phyloP scores from a whole-genome alignment of 108 stramenopile species.

The Cyclotella cryptica region DNA sequence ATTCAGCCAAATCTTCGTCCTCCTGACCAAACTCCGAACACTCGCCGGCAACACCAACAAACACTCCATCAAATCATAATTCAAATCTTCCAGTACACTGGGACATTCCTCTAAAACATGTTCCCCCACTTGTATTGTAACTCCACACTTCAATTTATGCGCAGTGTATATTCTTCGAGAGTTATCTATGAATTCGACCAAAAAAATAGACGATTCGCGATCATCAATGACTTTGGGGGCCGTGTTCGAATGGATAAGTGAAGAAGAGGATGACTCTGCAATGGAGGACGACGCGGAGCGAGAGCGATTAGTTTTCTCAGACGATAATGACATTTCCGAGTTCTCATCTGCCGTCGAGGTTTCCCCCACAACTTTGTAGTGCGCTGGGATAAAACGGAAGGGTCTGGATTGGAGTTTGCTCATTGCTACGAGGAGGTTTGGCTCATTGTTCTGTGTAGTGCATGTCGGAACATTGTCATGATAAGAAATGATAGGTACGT shows the following conservation, averaged over 20 bases:
- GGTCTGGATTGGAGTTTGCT: background rate
- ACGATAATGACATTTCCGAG: background rate
- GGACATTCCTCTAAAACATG: slow-evolving; percentile 67
- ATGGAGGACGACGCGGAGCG: background rate
- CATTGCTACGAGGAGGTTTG: background rate
- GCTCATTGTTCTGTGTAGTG: background rate
- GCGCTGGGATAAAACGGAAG: background rate
- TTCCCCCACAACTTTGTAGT: background rate
- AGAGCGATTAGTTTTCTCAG: background rate
- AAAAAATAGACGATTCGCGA: slow-evolving; percentile 10
- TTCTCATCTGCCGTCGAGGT: background rate
- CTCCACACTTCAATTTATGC: slow-evolving; percentile 62
- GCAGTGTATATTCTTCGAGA: slow-evolving; percentile 56
- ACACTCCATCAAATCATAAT: slow-evolving; percentile 64
- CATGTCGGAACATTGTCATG: no score
- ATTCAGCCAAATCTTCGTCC: slow-evolving; percentile 84
- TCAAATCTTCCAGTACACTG: slow-evolving; percentile 58
- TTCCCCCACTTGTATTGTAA: slow-evolving; percentile 60
- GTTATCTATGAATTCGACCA: slow-evolving; percentile 71
- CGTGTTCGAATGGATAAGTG: background rate
- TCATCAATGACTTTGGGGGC: background rate
- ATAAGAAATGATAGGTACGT: no score
- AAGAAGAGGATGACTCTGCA: background rate
- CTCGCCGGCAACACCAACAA: slow-evolving; percentile 67
- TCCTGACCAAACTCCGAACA: slow-evolving; percentile 60